A percentile compares a stretch with the other conserved stretches of the same genome.
Evolutionary conservation across 2,329 filamentous ascomycete species (phyloP).

Genomic region (Cladosporium sp.): DNA sequence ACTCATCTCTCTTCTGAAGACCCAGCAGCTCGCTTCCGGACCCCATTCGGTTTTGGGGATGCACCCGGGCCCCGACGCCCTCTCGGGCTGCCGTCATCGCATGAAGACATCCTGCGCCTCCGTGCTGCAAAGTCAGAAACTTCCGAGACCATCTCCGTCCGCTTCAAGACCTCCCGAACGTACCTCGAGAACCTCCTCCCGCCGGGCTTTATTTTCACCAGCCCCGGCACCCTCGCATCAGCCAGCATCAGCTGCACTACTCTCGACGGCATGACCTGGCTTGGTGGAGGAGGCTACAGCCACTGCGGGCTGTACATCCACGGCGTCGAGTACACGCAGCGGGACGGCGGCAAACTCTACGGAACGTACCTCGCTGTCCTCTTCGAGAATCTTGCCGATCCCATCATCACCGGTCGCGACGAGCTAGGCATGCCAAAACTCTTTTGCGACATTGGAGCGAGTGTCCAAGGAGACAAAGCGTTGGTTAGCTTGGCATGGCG

Average conservation of each 20-base stretch:
- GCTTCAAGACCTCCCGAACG: slow-evolving; percentile 37
- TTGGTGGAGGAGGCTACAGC: slow-evolving; percentile 54
- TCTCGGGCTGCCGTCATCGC: slow-evolving; percentile 4
- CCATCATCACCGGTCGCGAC: slow-evolving; percentile 54
- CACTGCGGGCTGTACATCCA: slow-evolving; percentile 57
- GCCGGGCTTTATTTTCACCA: slow-evolving; percentile 31
- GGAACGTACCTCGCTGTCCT: slow-evolving; percentile 53
- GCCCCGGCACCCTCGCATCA: slow-evolving; percentile 32
- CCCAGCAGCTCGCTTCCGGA: slow-evolving; percentile 30
- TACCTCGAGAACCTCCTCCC: slow-evolving; percentile 38
- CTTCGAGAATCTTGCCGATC: slow-evolving; percentile 54
- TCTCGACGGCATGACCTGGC: slow-evolving; percentile 50
- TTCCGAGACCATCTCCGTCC: slow-evolving; percentile 35
- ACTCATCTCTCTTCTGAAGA: slow-evolving; percentile 45
- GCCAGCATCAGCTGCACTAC: slow-evolving; percentile 36
- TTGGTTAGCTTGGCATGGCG: slow-evolving; percentile 28
- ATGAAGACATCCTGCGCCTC: not conserved
- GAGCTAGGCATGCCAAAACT: slow-evolving; percentile 57
- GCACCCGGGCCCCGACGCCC: slow-evolving; percentile 25
- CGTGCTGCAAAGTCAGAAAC: slow-evolving; percentile 19
- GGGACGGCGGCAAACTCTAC: slow-evolving; percentile 40
- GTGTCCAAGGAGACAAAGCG: slow-evolving; percentile 11
- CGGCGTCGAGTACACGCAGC: slow-evolving; percentile 51
- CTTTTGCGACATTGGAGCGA: slow-evolving; percentile 20
- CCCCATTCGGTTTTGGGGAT: slow-evolving; percentile 38